phyloP scores from a whole-genome alignment of 2,329 filamentous ascomycete species.

The Fusarium sulawesiense region DNA sequence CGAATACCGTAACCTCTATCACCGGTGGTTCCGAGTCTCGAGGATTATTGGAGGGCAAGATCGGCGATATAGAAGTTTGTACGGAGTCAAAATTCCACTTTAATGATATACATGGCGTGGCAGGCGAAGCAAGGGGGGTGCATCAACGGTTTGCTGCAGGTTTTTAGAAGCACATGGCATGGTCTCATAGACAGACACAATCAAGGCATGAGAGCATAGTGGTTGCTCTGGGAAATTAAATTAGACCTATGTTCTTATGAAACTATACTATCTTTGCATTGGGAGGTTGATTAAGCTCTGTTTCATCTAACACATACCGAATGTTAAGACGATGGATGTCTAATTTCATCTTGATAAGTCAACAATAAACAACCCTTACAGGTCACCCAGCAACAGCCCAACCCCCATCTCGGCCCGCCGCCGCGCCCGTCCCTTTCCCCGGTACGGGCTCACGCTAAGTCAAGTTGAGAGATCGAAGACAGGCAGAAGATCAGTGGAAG shows the following conservation, averaged over 20 bases:
- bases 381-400: constrained; percentile 19
- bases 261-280: constrained; percentile 12
- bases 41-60: not conserved
- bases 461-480: constrained; percentile 12
- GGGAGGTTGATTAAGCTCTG: not conserved
- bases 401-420: constrained; percentile 27
- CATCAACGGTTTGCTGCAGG: constrained; percentile 24
- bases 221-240: constrained; percentile 7
- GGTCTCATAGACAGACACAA: constrained; percentile 6
- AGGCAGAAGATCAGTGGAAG: constrained; percentile 14
- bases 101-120: constrained; percentile 28
- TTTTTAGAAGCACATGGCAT: constrained; percentile 23
- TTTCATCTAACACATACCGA: constrained; percentile 3
- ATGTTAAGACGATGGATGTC: not conserved
- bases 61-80: constrained; percentile 8
- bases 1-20: not conserved
- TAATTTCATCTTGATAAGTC: constrained; percentile 20
- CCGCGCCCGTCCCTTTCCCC: constrained; percentile 21
- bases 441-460: constrained; percentile 24
- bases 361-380: constrained; percentile 23
- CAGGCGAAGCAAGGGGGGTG: constrained; percentile 12
- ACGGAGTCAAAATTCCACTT: constrained; percentile 6
- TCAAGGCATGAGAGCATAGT: constrained; percentile 15
- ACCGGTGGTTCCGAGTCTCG: constrained; percentile 6
- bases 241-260: constrained; percentile 1